Evolutionary conservation across 345 rosid genomes (phyloP).

Genomic region (Hypericum androsaemum): DNA sequence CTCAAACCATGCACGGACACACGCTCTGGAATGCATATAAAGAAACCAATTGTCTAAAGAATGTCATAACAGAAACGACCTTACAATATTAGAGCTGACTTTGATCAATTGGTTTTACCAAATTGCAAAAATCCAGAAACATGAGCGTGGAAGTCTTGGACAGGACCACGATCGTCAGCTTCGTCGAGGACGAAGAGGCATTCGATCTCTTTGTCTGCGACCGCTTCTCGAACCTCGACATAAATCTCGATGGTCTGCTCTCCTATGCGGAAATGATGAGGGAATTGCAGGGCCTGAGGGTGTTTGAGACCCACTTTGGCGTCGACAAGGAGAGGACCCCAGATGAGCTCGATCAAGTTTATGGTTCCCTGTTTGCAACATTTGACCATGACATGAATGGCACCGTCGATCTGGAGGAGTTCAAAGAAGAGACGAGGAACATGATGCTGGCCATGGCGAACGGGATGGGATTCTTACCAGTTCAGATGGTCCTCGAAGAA

Average conservation of each 20-base stretch:
- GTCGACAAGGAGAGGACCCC: slow-evolving; percentile 23
- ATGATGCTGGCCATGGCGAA: too few species aligned
- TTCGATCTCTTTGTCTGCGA: slow-evolving; percentile 16
- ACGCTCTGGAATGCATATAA: too few species aligned
- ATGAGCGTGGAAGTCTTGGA: slow-evolving; percentile 40
- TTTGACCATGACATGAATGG: slow-evolving; percentile 3
- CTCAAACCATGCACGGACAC: too few species aligned
- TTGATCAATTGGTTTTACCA: too few species aligned
- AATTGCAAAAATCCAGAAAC: too few species aligned
- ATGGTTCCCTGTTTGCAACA: slow-evolving; percentile 22
- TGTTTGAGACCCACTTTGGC: slow-evolving; percentile 33
- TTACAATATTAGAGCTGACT: too few species aligned
- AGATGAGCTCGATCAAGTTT: slow-evolving; percentile 16
- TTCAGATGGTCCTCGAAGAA: too few species aligned
- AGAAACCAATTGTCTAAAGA: too few species aligned
- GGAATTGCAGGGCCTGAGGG: slow-evolving; percentile 35
- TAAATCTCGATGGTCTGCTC: slow-evolving; percentile 29
- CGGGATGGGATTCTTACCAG: too few species aligned
- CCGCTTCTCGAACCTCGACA: slow-evolving; percentile 25
- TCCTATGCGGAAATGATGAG: slow-evolving; percentile 32
- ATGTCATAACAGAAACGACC: too few species aligned
- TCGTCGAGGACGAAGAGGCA: slow-evolving; percentile 38
- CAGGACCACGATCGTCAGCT: slow-evolving; percentile 25
- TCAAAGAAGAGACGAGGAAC: too few species aligned
- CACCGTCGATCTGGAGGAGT: too few species aligned